These are phyloP conservation scores for Hypoxylon lenormandii DNA, from an alignment of 495 filamentous ascomycete genomes.

Conservation along the genomic window DNA sequence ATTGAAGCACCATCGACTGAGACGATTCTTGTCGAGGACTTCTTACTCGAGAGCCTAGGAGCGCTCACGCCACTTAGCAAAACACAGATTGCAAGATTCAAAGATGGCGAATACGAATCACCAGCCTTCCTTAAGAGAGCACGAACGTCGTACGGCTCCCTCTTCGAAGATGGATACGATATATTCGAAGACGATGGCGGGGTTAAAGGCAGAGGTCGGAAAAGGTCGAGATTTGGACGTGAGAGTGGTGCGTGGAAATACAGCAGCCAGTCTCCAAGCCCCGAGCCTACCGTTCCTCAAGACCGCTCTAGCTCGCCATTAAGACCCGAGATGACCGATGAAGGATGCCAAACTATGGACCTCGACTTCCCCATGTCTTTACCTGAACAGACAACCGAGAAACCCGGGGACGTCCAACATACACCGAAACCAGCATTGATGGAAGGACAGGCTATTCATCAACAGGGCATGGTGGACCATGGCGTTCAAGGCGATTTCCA, in stretches of 20 bases:
- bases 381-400: conserved; percentile 1
- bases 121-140: conserved; percentile 79
- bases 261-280: conserved; percentile 73
- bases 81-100: conserved; percentile 26
- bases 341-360: conserved; percentile 62
- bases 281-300: conserved; percentile 59
- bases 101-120: conserved; percentile 70
- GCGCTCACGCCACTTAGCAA: conserved; percentile 35
- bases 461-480: conserved; percentile 35
- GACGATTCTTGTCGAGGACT: conserved; percentile 9
- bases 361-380: conserved; percentile 47
- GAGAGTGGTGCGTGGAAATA: conserved; percentile 77
- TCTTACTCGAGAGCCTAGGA: conserved; percentile 31
- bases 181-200: conserved; percentile 80
- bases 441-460: conserved; percentile 15
- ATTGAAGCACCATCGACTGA: conserved; percentile 22
- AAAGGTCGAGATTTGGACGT: conserved; percentile 78
- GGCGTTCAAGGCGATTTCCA: conserved; percentile 31
- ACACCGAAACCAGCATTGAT: conserved; percentile 4
- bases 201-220: conserved; percentile 72
- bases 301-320: conserved; percentile 14
- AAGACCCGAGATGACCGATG: conserved; percentile 57
- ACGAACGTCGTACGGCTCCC: conserved; percentile 69
- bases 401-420: not conserved
- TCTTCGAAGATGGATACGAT: conserved; percentile 70